A percentile compares a stretch with the other conserved stretches of the same genome.
These are phyloP conservation scores for Candida parachauliodes DNA, from an alignment of 805 yeast species.

Conservation along the genomic window DNA sequence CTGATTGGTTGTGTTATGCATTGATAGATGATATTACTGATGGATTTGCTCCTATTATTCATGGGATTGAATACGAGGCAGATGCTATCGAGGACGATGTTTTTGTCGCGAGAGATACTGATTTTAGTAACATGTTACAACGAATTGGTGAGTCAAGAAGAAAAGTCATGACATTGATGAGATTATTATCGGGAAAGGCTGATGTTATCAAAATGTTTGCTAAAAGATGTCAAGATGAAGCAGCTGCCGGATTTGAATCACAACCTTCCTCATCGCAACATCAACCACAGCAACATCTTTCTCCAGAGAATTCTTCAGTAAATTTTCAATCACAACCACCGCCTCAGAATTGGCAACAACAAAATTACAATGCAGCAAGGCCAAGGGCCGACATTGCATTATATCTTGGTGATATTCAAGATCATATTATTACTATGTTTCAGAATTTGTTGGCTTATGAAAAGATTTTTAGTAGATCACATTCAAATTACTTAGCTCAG, in stretches of 20 bases:
- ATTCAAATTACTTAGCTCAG: constrained; percentile 89
- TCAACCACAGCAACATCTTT: constrained; percentile 5
- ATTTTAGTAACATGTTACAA: constrained; percentile 71
- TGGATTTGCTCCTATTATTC: constrained; percentile 79
- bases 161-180: constrained; percentile 87
- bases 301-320: constrained; percentile 6
- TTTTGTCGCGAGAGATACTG: constrained; percentile 70
- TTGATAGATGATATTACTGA: constrained; percentile 81
- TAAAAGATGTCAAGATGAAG: constrained; percentile 84
- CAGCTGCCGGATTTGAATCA: constrained; percentile 12
- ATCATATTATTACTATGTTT: constrained; percentile 94
- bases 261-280: constrained; percentile 5
- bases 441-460: constrained; percentile 88
- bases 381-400: constrained; percentile 91
- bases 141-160: constrained; percentile 87
- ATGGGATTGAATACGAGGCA: constrained; percentile 73
- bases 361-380: constrained; percentile 29
- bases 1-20: constrained; percentile 83
- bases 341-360: constrained; percentile 7
- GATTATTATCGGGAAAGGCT: constrained; percentile 88
- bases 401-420: constrained; percentile 93
- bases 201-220: constrained; percentile 96
- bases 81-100: constrained; percentile 84
- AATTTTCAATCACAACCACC: constrained; percentile 11
- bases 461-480: constrained; percentile 88